Base-by-base conservation (phyloP, 2,329 filamentous ascomycete genomes). In the Podosphaera aphanis region DNA sequence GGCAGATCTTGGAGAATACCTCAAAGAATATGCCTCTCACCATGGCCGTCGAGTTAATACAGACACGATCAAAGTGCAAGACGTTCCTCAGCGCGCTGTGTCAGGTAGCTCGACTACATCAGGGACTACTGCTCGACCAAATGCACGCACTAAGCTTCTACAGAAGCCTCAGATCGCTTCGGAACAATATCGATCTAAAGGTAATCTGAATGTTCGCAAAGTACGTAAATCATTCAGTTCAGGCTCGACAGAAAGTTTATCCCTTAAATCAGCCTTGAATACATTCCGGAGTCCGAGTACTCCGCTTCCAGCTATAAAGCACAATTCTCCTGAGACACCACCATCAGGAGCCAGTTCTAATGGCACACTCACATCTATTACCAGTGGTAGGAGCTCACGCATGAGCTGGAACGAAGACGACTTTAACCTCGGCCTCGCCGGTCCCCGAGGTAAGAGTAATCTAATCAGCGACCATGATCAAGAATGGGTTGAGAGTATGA, bases 1-100 rank as follows among this genome's bases (percentile, higher is more conserved):
- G 90, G 85, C 86, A 13, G 90, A 98, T 61, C 67, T 98, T 18
- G 88, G 82, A 33, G 90, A 95, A 61, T 98, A 94, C 57, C 69
- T 98, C 37, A 80, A 85, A 54, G 84, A 93, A 60, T 98, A 94
- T 56, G 86, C 85, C 6, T 76, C 77, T 48, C 90, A 98, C 58
- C 90, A 98, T 59, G 82, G 83, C 38, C 77, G 83, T n/a, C 76
- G 73, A 37, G 71, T 71, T 20, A 48, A 45, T n/a, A 62, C 46
- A 10, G 64, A 68, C 47, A 72, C 69, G 56, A 67, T 79, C 7
- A 74, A 79, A 55, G 65, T 79, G 19, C 68, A 66, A 50, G 71
- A 74, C 50, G 51, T 68, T 5, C 65, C 67, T 5, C 63, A 65
- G 11, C 51, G 61, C 7, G 48, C 57, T 15, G 48, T 51, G 7